These are phyloP conservation scores for Casuarina equisetifolia DNA, from an alignment of 306 rosid genomes.

Conservation along the genomic window DNA sequence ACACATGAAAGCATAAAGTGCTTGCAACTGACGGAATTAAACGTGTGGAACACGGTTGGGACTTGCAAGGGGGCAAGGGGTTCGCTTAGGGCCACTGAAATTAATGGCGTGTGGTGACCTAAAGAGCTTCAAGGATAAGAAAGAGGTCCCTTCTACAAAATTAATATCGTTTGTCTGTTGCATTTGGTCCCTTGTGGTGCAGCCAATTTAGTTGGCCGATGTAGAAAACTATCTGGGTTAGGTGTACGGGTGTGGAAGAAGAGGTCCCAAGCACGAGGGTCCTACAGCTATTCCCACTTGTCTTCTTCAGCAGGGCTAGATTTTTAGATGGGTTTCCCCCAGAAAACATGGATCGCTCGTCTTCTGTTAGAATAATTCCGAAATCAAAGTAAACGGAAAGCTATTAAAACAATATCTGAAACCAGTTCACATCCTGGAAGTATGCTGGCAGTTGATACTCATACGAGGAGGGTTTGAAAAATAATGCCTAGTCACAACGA, in stretches of 20 bases:
- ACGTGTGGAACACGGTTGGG: conserved; percentile 42
- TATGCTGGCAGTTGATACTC: no score
- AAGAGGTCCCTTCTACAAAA: neutral
- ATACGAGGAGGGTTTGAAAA: no score
- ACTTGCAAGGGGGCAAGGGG: conserved; percentile 34
- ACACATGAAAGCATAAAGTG: conserved; percentile 24
- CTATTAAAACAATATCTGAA: no score
- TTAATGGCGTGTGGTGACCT: neutral
- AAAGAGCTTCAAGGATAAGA: neutral
- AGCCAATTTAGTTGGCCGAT: conserved; percentile 24
- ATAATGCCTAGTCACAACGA: no score
- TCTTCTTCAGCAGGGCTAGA: neutral
- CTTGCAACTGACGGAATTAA: conserved; percentile 6
- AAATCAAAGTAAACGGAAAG: no score
- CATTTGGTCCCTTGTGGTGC: conserved; percentile 19
- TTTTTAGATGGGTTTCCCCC: neutral
- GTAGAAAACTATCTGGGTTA: conserved; percentile 13
- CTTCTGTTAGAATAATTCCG: no score
- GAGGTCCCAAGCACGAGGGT: conserved; percentile 18
- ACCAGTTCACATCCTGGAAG: no score
- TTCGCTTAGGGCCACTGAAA: conserved; percentile 12
- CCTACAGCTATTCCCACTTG: conserved; percentile 12
- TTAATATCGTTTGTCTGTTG: neutral
- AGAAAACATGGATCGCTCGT: neutral
- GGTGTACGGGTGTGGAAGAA: conserved; percentile 31